Base-by-base conservation (phyloP, 2,329 filamentous ascomycete genomes). In the Nemania sp. region DNA sequence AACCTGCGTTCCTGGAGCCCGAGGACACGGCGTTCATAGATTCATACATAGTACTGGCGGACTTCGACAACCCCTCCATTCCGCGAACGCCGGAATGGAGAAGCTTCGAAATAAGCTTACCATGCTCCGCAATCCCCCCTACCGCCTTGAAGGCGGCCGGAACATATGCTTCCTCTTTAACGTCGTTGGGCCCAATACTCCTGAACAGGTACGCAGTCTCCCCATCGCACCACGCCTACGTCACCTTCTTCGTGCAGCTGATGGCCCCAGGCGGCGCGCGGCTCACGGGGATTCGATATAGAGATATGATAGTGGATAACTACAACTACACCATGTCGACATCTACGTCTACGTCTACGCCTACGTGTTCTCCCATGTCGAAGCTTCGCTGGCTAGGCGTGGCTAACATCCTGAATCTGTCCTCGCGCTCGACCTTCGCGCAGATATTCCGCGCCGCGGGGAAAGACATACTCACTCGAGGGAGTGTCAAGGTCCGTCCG, bases 221-320 rank as follows among this genome's bases (percentile, higher is more conserved):
- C 12, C 42, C 56, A 12, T 49, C 47, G 1, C 51, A 55, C 29
- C 11, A 53, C 40, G 60, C 60, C 0, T 60, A 63, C 52, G 57
- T 60, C 34, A 63, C 60, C 5, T 60, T 56, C 40, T 56, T 42
- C 29, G 52, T 59, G 2, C 7, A 57, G 42, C 60, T 60, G 35
- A 52, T 32, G 9, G 12, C 43, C 13, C 12, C 42, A 40, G 29
- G 37, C 15, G 49, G 9, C n/a, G 3, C 1, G 12, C 52, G 60
- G 13, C 34, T 52, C 37, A 60, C 57, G 2, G 40, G 21, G 1
- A 63, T 63, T 52, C 52, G 57, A 2, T 63, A 63, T 25, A 35
- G 52, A 1, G 60, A 60, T 18, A 63, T 63, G 52, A 37, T 63
- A 40, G 52, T n/a, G 2, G 60, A 59, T 15, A 60, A 60, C n/a